Base-by-base conservation (phyloP, 2,329 filamentous ascomycete species). In the Botrytis sinoallii region DNA sequence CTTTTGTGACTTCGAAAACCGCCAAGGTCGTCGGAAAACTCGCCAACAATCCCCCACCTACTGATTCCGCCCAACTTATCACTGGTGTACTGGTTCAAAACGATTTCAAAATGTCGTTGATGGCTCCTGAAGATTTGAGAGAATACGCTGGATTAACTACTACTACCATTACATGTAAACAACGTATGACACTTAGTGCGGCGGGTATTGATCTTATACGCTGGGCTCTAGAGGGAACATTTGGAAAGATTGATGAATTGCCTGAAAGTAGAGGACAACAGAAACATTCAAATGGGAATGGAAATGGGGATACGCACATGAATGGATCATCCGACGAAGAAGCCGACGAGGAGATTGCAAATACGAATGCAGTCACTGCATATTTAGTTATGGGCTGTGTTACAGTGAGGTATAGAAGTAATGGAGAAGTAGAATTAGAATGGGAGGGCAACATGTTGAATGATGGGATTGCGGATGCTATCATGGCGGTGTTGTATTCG, bases 401-500 rank as follows among this genome's bases (percentile, higher is more conserved):
- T 42, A 89, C 89, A 12, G 90, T 98, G n/a, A 89, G 91, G 32
- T 94, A 96, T 83, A 88, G 88, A 76, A 88, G 86, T 75, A 91
- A 90, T 77, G 93, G 95, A 73, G 91, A 96, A 80, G 89, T 98
- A 9, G 94, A 97, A 81, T 86, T 98, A 4, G 94, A 97, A 83
- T 99, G 96, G 96, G 95, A 98, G 82, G 96, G 95, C 74, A 99
- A 98, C 81, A 93, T 97, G 85, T 91, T 98, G 80, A 99, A 98
- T 82, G 96, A 99, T 80, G 93, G 94, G 75, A 97, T 99, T 79
- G 96, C 96, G n/a, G 96, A 99, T 83, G 94, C 96, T 25, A 92
- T 98, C 72, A 93, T 98, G 87, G 94, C 94, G 0, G 94, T 98
- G 4, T 87, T 99, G 18, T 90, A 97, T 78, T 95, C 93, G 0